Base-by-base conservation (phyloP, 164 flowering plant genomes). In the Vitis cinerea region DNA sequence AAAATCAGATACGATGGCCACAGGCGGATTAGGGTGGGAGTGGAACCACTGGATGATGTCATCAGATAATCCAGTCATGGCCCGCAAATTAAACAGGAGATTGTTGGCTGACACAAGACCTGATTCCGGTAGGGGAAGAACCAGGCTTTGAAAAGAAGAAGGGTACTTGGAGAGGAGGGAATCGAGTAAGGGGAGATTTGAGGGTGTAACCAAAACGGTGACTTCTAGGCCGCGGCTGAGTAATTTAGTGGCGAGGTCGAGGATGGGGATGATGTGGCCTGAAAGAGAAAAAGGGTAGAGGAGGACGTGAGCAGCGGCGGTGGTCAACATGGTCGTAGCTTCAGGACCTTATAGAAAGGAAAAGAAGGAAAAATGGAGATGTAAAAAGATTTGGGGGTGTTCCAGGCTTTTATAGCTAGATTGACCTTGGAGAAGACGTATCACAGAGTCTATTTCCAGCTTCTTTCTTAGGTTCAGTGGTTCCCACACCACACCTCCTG, bases 181-280 rank as follows among this genome's bases (percentile, higher is more conserved):
- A 5, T 51, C 27, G 50, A 81, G 71, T 56, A 78, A 47, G 6
- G 83, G 72, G 59, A 70, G 77, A 72, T 72, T 79, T 37, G 56
- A 59, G 47, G 84, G 80, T 31, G 80, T 75, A 63, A 79, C 64
- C 31, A 78, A 50, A 57, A 79, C 49, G 57, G 82, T 81, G 75
- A 80, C 58, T 63, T 48, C 47, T 9, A 76, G 44, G 61, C 77
- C 77, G 52, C 65, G 82, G 30, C 9, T 50, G 30, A 61, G 30
- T 7, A 83, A 72, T 6, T 65, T 66, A 66, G 66, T 63, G 50
- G 81, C 51, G 9, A 78, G 72, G 72, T 76, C 79, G 29, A 76
- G 71, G 54, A 72, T 31, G 23, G 76, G 70, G 12, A 76, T 60
- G 30, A 76, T 59, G 44, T 76, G 79, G 54, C 79, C 79, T 5